phyloP scores from a whole-genome alignment of 2,329 filamentous ascomycete genomes.

The Fusarium mundagurra region DNA sequence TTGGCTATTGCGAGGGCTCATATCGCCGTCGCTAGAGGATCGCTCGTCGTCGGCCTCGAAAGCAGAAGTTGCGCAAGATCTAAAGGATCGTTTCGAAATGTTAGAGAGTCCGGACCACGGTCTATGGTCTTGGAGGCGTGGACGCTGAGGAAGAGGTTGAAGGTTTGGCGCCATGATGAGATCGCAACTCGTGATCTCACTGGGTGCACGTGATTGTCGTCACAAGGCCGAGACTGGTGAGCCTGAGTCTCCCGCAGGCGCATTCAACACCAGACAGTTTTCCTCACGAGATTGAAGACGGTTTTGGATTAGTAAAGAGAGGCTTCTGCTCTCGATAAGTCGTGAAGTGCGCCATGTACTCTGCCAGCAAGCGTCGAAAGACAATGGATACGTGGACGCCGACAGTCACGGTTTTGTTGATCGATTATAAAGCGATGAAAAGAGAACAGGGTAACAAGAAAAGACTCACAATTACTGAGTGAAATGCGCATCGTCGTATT shows the following conservation, averaged over 20 bases:
- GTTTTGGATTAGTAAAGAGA: constrained; percentile 6
- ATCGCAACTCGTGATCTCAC: constrained; percentile 35
- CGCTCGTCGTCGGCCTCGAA: constrained; percentile 77
- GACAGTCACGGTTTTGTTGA: neutral
- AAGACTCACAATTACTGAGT: neutral
- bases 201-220: constrained; percentile 43
- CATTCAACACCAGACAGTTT: constrained; percentile 6
- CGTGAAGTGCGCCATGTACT: constrained; percentile 31
- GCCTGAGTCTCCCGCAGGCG: neutral
- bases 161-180: constrained; percentile 38
- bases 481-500: constrained; percentile 25
- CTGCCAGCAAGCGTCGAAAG: neutral
- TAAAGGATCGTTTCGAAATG: constrained; percentile 65
- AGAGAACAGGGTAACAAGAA: constrained; percentile 3
- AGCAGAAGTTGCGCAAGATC: constrained; percentile 66
- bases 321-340: constrained; percentile 7
- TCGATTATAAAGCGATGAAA: neutral
- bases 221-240: constrained; percentile 33
- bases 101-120: constrained; percentile 61
- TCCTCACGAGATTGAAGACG: constrained; percentile 11
- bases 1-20: constrained; percentile 51
- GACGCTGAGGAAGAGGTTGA: constrained; percentile 48
- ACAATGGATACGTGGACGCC: neutral
- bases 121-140: constrained; percentile 52
- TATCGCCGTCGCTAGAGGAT: constrained; percentile 56